Evolutionary conservation across 1,284 basidiomycete species (phyloP).

Genomic region (Boletus sp.): DNA sequence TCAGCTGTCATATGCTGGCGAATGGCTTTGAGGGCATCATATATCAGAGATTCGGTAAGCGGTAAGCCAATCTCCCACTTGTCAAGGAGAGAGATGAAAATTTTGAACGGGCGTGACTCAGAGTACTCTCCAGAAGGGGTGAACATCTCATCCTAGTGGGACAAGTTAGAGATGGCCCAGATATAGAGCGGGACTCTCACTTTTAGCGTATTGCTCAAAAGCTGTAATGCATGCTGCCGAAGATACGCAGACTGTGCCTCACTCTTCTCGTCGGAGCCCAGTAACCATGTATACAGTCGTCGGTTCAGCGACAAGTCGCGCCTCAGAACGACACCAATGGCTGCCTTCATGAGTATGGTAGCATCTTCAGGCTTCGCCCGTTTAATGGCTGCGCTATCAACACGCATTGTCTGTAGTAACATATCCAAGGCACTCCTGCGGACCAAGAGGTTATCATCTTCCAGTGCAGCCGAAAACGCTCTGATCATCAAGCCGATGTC

Average conservation of each 20-base stretch:
- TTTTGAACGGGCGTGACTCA: conserved; percentile 86
- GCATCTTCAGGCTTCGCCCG: conserved; percentile 65
- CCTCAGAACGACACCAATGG: conserved; percentile 80
- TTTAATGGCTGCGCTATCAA: conserved; percentile 69
- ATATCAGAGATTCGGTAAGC: conserved; percentile 74
- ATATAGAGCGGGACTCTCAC: conserved; percentile 33
- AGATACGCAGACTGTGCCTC: conserved; percentile 73
- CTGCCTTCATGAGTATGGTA: conserved; percentile 73
- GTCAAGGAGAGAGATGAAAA: conserved; percentile 92
- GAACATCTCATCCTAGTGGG: conserved; percentile 66
- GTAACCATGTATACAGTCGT: conserved; percentile 89
- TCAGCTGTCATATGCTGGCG: conserved; percentile 52
- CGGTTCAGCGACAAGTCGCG: conserved; percentile 92
- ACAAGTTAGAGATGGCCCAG: conserved; percentile 2
- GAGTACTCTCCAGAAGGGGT: conserved; percentile 64
- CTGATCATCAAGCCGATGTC: conserved; percentile 92
- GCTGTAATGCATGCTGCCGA: conserved; percentile 60
- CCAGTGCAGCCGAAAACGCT: conserved; percentile 83
- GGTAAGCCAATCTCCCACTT: conserved; percentile 93
- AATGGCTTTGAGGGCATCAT: conserved; percentile 76
- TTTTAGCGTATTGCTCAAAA: conserved; percentile 67
- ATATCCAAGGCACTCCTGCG: conserved; percentile 80
- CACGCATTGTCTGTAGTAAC: conserved; percentile 66
- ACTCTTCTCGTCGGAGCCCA: conserved; percentile 76
- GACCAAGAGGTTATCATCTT: conserved; percentile 87